Percentiles rank a stretch among this genome's conserved stretches.
Evolutionary conservation across 139 green algal genomes (phyloP).

Genomic region (Deuterostichococcus epilithicus): DNA sequence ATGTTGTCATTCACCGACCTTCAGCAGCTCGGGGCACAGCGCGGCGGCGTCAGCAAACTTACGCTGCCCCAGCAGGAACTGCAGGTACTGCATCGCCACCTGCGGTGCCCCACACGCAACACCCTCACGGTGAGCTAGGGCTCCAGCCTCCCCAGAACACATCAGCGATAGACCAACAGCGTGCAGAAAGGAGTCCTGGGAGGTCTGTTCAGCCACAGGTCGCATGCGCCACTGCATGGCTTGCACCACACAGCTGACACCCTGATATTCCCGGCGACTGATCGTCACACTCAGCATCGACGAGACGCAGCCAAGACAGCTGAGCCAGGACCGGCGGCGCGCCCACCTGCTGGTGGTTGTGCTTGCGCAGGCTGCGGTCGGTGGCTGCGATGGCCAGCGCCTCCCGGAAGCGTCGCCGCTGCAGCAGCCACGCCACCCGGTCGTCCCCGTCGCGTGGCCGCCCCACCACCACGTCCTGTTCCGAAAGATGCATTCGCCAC

Average conservation of each 20-base stretch:
- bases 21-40: constrained; percentile 55
- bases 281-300: no score
- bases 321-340: background rate
- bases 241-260: background rate
- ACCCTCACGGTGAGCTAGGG: background rate
- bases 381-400: constrained; percentile 65
- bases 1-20: constrained; percentile 10
- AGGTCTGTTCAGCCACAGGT: no score
- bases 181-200: no score
- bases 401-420: constrained; percentile 52
- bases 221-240: no score
- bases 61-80: constrained; percentile 32
- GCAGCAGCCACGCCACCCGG: constrained; percentile 75
- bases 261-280: no score
- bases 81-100: constrained; percentile 44
- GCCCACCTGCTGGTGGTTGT: constrained; percentile 36
- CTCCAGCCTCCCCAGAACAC: background rate
- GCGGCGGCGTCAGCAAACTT: constrained; percentile 51
- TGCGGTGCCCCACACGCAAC: background rate
- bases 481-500: background rate
- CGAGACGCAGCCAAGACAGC: no score
- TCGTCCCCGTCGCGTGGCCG: constrained; percentile 70
- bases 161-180: no score
- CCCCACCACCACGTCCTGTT: constrained; percentile 54
- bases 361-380: constrained; percentile 29